phyloP scores from a whole-genome alignment of 129 eudicot genomes.

The Escallonia herrerae region DNA sequence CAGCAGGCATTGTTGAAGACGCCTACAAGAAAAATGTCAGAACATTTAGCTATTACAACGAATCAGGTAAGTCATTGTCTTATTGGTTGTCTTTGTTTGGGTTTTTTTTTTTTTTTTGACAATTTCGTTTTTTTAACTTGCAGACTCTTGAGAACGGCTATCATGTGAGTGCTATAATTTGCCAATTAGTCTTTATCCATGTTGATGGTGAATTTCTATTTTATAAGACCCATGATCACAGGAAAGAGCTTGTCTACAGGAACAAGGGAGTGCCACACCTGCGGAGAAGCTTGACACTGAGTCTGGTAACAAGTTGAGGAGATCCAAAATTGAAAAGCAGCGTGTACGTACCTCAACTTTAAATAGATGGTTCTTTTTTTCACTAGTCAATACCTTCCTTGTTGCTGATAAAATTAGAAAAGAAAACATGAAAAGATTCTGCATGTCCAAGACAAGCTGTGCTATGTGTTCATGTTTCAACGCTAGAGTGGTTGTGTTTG shows the following conservation, averaged over 20 bases:
- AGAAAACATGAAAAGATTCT: no score
- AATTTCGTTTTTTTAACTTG: constrained; percentile 3
- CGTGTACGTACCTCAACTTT: constrained; percentile 16
- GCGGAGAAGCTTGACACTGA: constrained; percentile 42
- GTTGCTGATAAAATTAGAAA: no score
- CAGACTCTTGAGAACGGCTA: constrained; percentile 32
- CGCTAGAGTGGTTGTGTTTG: no score
- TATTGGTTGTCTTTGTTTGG: not conserved
- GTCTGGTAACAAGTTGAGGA: constrained; percentile 44
- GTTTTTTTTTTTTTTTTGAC: constrained; percentile 4
- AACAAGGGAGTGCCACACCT: constrained; percentile 36
- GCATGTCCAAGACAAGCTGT: no score
- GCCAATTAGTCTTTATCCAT: not conserved
- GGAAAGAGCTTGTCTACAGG: constrained; percentile 31
- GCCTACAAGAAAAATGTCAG: constrained; percentile 24
- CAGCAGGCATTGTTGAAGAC: constrained; percentile 38
- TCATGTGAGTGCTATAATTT: constrained; percentile 16
- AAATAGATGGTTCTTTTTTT: constrained; percentile 5
- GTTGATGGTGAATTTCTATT: not conserved
- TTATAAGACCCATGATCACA: not conserved
- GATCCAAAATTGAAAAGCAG: constrained; percentile 56
- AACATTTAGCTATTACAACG: constrained; percentile 5
- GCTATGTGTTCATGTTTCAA: no score
- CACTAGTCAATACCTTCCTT: not conserved
- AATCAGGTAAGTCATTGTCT: constrained; percentile 10